phyloP scores from a whole-genome alignment of 805 yeast species.

The Candida golubevii region DNA sequence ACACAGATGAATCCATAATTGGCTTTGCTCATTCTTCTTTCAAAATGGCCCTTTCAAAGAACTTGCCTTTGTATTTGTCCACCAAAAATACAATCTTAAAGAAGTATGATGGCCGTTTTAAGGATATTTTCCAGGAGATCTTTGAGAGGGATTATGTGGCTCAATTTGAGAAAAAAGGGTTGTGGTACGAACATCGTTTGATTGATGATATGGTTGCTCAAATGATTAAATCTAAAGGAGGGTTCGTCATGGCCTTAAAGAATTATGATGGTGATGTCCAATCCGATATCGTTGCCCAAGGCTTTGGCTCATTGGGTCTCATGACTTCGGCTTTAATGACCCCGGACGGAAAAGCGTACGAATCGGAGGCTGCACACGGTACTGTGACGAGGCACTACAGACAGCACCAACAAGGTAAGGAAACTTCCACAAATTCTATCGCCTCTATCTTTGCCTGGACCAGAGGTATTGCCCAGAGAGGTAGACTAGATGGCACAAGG shows the following conservation, averaged over 20 bases:
- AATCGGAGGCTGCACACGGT: constrained; percentile 98
- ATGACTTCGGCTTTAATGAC: constrained; percentile 97
- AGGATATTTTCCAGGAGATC: constrained; percentile 83
- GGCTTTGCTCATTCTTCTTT: constrained; percentile 95
- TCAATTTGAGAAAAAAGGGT: constrained; percentile 72
- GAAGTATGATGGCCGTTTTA: constrained; percentile 91
- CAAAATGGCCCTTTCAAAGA: constrained; percentile 75
- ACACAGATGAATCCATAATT: constrained; percentile 83
- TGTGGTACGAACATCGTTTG: constrained; percentile 95
- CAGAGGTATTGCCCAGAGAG: constrained; percentile 90
- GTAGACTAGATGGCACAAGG: constrained; percentile 80
- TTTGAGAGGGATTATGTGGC: constrained; percentile 66
- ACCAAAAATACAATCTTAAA: constrained; percentile 95
- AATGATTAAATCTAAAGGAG: constrained; percentile 94
- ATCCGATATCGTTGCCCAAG: constrained; percentile 96
- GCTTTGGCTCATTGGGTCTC: constrained; percentile 92
- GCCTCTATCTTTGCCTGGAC: constrained; percentile 98
- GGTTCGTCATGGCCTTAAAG: constrained; percentile 92
- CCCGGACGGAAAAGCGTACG: constrained; percentile 96
- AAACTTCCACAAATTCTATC: constrained; percentile 94
- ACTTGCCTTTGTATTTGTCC: constrained; percentile 76
- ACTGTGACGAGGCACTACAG: constrained; percentile 97
- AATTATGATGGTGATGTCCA: constrained; percentile 98
- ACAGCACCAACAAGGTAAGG: constrained; percentile 94
- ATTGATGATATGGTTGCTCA: constrained; percentile 99